phyloP scores from a whole-genome alignment of 192 early-diverging fungal genomes.

The Coemansia sp. region DNA sequence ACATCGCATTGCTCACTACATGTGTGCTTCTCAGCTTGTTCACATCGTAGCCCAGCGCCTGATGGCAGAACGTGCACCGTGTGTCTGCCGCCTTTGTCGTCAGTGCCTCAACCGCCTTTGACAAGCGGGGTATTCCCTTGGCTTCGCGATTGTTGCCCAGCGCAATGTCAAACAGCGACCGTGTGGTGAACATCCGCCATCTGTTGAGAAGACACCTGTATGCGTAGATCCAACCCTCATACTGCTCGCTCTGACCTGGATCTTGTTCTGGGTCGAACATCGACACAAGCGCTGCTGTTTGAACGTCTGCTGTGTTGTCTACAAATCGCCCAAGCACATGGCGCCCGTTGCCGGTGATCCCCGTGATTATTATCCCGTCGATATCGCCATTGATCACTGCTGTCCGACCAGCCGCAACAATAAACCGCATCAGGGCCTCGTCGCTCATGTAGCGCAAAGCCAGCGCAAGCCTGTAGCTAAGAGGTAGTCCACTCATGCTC shows the following conservation, averaged over 20 bases:
- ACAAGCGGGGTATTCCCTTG: constrained; percentile 55
- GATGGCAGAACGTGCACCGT: constrained; percentile 86
- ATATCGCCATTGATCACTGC: constrained; percentile 70
- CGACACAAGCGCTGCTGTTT: constrained; percentile 78
- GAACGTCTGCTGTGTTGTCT: constrained; percentile 86
- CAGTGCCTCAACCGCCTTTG: constrained; percentile 53
- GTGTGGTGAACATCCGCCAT: constrained; percentile 83
- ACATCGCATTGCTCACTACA: constrained; percentile 5
- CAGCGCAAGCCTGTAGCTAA: constrained; percentile 78
- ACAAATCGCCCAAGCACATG: constrained; percentile 79
- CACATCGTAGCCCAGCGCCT: constrained; percentile 45
- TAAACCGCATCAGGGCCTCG: constrained; percentile 64
- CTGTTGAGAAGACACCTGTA: constrained; percentile 87
- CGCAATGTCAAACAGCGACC: constrained; percentile 90
- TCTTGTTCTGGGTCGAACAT: constrained; percentile 52
- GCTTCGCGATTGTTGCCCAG: constrained; percentile 60
- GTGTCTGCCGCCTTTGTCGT: constrained; percentile 76
- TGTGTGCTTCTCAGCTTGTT: constrained; percentile 15
- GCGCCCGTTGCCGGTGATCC: constrained; percentile 67
- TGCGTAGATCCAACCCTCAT: constrained; percentile 57
- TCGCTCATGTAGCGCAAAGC: constrained; percentile 87
- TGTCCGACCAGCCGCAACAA: constrained; percentile 56
- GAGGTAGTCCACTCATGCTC: constrained; percentile 65
- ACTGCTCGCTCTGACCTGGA: constrained; percentile 21
- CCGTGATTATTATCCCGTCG: constrained; percentile 83